A percentile compares a stretch with the other conserved stretches of the same genome.
Conservation (phyloP, 805 yeast species). For the Debaryomyces hansenii region DNA sequence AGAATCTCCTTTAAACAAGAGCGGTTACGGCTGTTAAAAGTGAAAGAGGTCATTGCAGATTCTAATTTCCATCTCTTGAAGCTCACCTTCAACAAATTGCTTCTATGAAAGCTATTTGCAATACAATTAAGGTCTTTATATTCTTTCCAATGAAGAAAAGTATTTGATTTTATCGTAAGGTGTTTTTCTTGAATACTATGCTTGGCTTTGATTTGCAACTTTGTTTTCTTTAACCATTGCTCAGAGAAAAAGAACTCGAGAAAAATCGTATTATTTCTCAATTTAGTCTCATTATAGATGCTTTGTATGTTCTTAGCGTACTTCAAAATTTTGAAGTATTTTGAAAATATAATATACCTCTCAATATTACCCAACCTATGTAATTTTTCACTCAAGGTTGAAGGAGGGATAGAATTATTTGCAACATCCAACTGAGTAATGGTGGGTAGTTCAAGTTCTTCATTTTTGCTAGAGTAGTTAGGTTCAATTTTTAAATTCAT, state of each 20-base stretch:
- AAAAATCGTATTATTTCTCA: constrained; percentile 6
- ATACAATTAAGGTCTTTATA: constrained; percentile 2
- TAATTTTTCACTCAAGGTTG: constrained; percentile 11
- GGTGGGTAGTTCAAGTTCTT: neutral
- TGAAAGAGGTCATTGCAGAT: neutral
- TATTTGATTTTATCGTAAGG: neutral
- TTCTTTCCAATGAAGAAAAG: constrained; percentile 14
- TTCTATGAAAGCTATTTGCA: constrained; percentile 11
- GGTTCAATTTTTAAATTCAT: constrained; percentile 3
- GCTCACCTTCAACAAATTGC: constrained; percentile 1
- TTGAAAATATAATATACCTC: constrained; percentile 10
- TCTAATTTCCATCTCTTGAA: constrained; percentile 17
- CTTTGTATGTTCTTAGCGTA: neutral
- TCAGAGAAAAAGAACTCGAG: constrained; percentile 9
- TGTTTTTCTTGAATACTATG: constrained; percentile 5
- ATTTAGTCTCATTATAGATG: constrained; percentile 2
- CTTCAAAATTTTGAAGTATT: constrained; percentile 18
- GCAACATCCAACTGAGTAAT: neutral
- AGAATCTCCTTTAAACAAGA: no score
- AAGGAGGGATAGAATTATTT: neutral
- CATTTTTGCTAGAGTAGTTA: neutral
- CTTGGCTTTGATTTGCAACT: constrained; percentile 7
- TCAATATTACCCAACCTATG: constrained; percentile 13
- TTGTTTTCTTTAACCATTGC: constrained; percentile 15
- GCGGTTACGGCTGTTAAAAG: neutral